phyloP scores from a whole-genome alignment of 2,329 filamentous ascomycete genomes.

The Aspergillus ochraceus region DNA sequence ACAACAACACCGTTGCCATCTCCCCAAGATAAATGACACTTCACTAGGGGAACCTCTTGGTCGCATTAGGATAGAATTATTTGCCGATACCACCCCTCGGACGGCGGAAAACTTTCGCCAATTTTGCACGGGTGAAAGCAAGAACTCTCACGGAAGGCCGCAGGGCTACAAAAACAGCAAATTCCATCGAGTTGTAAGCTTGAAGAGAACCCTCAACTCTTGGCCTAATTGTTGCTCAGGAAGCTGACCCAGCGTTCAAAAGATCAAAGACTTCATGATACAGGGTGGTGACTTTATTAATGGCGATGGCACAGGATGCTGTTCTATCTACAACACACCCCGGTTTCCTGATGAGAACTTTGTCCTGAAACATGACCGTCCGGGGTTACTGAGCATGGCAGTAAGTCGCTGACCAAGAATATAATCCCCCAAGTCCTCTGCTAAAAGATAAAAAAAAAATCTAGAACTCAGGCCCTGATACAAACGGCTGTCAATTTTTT shows the following conservation, averaged over 20 bases:
- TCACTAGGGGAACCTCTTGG: conserved; percentile 76
- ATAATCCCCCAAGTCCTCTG: not conserved
- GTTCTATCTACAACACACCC: conserved; percentile 81
- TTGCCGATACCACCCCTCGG: conserved; percentile 76
- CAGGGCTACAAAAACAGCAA: conserved; percentile 94
- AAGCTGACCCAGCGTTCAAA: conserved; percentile 1
- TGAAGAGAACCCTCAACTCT: not conserved
- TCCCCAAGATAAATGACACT: conserved; percentile 3
- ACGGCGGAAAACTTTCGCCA: conserved; percentile 97
- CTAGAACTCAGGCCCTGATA: conserved; percentile 86
- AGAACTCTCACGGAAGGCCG: conserved; percentile 71
- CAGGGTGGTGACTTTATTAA: conserved; percentile 96
- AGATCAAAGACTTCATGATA: conserved; percentile 97
- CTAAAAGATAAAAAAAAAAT: not conserved
- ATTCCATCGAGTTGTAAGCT: conserved; percentile 85
- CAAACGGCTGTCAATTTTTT: conserved; percentile 96
- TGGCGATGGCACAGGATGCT: conserved; percentile 85
- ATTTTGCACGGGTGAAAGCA: conserved; percentile 92
- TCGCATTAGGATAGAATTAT: conserved; percentile 87
- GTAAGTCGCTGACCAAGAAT: conserved; percentile 52
- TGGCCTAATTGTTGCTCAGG: not conserved
- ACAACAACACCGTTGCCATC: not conserved
- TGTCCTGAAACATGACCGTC: conserved; percentile 70
- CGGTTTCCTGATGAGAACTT: conserved; percentile 93
- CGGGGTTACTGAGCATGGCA: conserved; percentile 89